phyloP scores from a whole-genome alignment of 495 filamentous ascomycete species.

The Penicillium cataractarum region DNA sequence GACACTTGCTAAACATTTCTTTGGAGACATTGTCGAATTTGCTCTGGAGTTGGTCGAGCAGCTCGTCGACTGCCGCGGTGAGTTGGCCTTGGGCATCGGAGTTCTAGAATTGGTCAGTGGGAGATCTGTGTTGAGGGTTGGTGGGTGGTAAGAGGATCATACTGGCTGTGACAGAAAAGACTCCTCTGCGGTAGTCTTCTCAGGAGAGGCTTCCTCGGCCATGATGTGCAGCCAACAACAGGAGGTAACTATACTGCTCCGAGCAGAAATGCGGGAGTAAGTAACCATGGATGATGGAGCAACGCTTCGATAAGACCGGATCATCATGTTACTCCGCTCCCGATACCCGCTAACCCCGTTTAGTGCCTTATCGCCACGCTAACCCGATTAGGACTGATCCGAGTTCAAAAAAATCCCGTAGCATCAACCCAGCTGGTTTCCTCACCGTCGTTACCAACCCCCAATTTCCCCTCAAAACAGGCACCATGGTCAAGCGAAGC shows the following conservation, averaged over 20 bases:
- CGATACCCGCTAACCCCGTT: conserved; percentile 20
- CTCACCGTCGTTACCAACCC: conserved; percentile 21
- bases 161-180: conserved; percentile 32
- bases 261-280: conserved; percentile 3
- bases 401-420: conserved; percentile 50
- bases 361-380: conserved; percentile 31
- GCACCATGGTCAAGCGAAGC: conserved; percentile 63
- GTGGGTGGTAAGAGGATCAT: conserved; percentile 1
- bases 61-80: conserved; percentile 77
- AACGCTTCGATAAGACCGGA: conserved; percentile 32
- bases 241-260: background rate
- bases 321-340: conserved; percentile 26
- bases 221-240: conserved; percentile 17
- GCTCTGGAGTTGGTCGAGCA: conserved; percentile 77
- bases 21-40: conserved; percentile 82
- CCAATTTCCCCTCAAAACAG: conserved; percentile 20
- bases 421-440: conserved; percentile 25
- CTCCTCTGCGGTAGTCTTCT: conserved; percentile 25
- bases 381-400: conserved; percentile 33
- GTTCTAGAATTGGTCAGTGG: conserved; percentile 28
- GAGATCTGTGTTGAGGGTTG: background rate
- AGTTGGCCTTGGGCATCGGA: conserved; percentile 62
- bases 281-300: conserved; percentile 2
- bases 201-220: conserved; percentile 25
- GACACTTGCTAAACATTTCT: conserved; percentile 89